These are phyloP conservation scores for Heliamphora exappendiculata DNA, from an alignment of 148 eudicot species.

Conservation along the genomic window DNA sequence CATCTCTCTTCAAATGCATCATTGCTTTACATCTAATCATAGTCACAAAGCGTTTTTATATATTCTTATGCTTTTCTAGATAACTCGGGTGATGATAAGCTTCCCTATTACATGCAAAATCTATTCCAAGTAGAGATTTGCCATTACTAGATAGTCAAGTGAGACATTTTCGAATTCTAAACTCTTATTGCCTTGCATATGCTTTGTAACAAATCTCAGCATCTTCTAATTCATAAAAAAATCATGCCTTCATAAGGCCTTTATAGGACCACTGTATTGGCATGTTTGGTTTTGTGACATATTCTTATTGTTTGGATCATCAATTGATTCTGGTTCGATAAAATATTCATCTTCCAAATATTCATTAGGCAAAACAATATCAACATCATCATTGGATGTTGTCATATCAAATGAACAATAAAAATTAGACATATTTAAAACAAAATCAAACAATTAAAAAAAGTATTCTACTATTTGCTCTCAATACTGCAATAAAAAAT, in stretches of 20 bases:
- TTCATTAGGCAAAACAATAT: neutral
- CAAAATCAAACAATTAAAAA: no score
- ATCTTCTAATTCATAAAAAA: neutral
- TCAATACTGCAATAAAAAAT: no score
- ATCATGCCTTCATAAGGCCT: neutral
- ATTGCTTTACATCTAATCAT: no score
- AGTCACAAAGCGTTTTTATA: no score
- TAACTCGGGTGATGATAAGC: no score
- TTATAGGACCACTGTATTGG: neutral
- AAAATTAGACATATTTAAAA: no score
- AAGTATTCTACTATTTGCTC: no score
- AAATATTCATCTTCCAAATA: neutral
- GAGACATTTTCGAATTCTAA: neutral
- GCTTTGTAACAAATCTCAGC: neutral
- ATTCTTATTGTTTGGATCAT: neutral
- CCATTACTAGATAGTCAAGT: no score
- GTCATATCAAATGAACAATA: neutral
- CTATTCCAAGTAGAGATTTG: no score
- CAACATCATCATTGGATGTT: neutral
- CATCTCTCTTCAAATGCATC: no score
- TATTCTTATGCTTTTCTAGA: no score
- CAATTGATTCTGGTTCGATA: neutral
- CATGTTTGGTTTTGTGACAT: neutral
- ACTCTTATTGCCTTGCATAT: neutral
- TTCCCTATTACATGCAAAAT: no score